Conservation (phyloP, 169 alveolate species). For the Besnoitia besnoiti region DNA sequence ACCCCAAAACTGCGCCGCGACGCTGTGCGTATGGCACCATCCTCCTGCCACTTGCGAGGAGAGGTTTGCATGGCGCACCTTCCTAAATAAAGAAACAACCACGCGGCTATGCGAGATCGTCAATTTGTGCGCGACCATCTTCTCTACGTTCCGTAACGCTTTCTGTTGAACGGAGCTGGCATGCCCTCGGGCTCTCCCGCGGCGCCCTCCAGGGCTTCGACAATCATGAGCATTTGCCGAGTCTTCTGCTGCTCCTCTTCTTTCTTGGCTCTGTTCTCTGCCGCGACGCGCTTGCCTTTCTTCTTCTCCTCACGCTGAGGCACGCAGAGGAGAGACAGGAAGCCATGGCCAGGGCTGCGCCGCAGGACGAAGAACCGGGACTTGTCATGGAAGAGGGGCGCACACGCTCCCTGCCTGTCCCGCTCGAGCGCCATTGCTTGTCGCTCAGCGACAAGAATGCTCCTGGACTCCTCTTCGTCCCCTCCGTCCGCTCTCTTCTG, state of each 20-base stretch:
- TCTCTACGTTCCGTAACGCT: slow-evolving; percentile 18
- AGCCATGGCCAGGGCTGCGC: background rate
- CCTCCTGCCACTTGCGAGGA: no score
- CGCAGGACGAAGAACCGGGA: background rate
- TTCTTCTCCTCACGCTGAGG: background rate
- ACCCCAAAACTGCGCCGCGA: no score
- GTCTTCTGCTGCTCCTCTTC: no score
- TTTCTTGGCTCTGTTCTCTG: background rate
- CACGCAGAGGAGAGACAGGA: background rate
- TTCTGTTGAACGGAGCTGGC: slow-evolving; percentile 33
- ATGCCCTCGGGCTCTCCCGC: slow-evolving; percentile 2
- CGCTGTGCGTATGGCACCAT: no score
- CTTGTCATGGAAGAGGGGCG: background rate
- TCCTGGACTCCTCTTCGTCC: no score
- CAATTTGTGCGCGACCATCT: background rate
- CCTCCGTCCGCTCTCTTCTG: background rate
- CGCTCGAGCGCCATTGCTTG: background rate
- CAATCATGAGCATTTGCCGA: background rate
- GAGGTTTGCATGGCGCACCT: no score
- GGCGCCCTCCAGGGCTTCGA: slow-evolving; percentile 32
- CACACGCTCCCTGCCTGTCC: background rate
- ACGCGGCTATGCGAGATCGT: no score
- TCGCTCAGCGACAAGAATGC: no score
- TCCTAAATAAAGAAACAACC: no score
- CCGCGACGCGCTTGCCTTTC: background rate